Evolutionary conservation across 345 rosid species (phyloP).

Genomic region (Euclidium syriacum): DNA sequence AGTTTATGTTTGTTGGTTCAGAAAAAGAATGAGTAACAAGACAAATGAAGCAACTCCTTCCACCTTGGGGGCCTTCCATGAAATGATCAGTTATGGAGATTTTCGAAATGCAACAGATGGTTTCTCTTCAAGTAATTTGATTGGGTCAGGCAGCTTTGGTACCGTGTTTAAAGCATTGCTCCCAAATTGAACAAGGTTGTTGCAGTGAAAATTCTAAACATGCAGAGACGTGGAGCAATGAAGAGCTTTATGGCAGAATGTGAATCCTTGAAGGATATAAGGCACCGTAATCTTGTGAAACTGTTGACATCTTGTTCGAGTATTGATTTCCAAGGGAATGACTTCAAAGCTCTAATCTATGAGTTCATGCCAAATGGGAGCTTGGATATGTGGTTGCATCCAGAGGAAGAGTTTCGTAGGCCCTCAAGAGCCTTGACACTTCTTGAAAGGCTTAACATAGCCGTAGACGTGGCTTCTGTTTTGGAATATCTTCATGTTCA

Average conservation of each 20-base stretch:
- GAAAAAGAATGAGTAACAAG: not conserved
- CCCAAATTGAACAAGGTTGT: not conserved
- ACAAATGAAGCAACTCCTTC: not conserved
- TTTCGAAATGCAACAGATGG: constrained; percentile 11
- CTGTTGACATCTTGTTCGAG: constrained; percentile 41
- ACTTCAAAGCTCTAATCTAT: constrained; percentile 42
- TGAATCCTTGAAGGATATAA: constrained; percentile 26
- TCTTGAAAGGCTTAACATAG: constrained; percentile 27
- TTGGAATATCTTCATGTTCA: not conserved
- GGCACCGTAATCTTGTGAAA: constrained; percentile 45
- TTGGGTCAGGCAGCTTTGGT: constrained; percentile 20
- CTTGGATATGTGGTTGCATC: constrained; percentile 38
- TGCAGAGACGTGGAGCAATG: constrained; percentile 30
- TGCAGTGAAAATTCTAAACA: constrained; percentile 31
- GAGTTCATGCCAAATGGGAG: constrained; percentile 43
- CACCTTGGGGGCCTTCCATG: not conserved
- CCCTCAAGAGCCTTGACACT: constrained; percentile 1
- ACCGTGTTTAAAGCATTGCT: constrained; percentile 12
- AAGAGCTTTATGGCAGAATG: constrained; percentile 42
- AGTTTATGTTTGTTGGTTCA: not conserved
- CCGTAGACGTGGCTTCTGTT: constrained; percentile 12
- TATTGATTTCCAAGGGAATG: constrained; percentile 32
- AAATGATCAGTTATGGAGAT: not conserved
- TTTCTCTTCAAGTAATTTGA: constrained; percentile 6
- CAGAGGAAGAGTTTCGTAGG: not conserved